Conservation (phyloP, 768 basidiomycete genomes). For the Podaxis sp. region DNA sequence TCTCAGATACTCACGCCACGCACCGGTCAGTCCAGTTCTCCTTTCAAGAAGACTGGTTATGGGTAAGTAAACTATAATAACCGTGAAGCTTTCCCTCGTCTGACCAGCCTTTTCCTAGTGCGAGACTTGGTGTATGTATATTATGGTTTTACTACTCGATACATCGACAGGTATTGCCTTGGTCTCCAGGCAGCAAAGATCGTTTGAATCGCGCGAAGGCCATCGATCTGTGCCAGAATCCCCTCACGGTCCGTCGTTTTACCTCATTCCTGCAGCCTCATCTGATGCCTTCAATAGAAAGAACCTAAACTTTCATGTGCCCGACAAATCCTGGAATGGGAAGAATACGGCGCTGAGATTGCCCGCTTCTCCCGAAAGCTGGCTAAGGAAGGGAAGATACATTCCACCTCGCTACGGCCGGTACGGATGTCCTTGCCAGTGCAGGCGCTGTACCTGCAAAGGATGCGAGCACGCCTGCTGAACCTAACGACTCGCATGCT, state of each 20-base stretch:
- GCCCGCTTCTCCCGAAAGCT: conserved; percentile 75
- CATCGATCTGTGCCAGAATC: conserved; percentile 96
- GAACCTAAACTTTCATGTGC: conserved; percentile 94
- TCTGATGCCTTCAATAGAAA: conserved; percentile 60
- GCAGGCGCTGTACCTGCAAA: conserved; percentile 22
- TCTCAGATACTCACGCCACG: not conserved
- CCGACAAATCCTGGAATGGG: conserved; percentile 97
- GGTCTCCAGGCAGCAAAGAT: conserved; percentile 69
- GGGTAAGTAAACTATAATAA: conserved; percentile 51
- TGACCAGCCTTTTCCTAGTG: conserved; percentile 49
- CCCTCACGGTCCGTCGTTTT: conserved; percentile 70
- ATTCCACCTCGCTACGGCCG: conserved; percentile 66
- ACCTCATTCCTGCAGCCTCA: not conserved
- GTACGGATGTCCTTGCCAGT: conserved; percentile 66
- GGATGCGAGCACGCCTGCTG: not conserved
- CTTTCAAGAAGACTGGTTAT: conserved; percentile 91
- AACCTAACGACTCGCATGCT: not conserved
- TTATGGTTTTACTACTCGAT: not conserved
- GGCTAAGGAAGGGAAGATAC: conserved; percentile 67
- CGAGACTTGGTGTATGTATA: conserved; percentile 92
- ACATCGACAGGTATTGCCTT: not conserved
- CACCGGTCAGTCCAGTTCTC: conserved; percentile 56
- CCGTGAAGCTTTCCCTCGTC: not conserved
- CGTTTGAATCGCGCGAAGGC: conserved; percentile 79
- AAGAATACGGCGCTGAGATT: conserved; percentile 89